Conservation (phyloP, 2,329 filamentous ascomycete species). For the Calonectria ilicicola region DNA sequence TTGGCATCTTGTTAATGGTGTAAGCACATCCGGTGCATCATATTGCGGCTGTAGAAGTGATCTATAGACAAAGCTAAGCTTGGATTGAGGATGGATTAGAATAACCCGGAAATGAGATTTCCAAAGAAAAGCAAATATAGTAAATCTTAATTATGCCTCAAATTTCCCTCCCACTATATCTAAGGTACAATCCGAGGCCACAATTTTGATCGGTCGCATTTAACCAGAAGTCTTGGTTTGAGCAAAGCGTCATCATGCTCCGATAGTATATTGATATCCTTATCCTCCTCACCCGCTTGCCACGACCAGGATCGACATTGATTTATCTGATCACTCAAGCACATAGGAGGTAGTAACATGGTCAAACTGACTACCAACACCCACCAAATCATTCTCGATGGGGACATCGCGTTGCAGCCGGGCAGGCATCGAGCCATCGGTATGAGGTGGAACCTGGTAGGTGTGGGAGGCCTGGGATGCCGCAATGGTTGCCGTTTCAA, state of each 20-base stretch:
- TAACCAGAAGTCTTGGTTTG: no score
- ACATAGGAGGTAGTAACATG: neutral
- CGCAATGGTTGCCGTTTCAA: neutral
- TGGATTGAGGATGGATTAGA: no score
- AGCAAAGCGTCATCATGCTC: neutral
- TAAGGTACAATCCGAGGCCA: no score
- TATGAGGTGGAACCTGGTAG: neutral
- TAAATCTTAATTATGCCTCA: no score
- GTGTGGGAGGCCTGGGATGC: neutral
- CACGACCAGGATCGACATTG: neutral
- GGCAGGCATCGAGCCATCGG: neutral
- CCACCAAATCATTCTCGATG: neutral
- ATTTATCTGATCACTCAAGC: neutral
- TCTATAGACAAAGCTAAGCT: no score
- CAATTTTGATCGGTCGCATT: no score
- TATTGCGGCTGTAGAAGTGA: no score
- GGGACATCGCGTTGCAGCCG: neutral
- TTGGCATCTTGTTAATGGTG: no score
- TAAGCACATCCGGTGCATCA: no score
- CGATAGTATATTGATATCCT: neutral
- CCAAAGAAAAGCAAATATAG: no score
- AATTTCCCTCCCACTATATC: no score
- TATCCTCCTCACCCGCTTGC: neutral
- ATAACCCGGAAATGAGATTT: no score
- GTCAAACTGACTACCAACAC: neutral